These are phyloP conservation scores for Myxozyma sirexii DNA, from an alignment of 805 yeast species.

Conservation along the genomic window DNA sequence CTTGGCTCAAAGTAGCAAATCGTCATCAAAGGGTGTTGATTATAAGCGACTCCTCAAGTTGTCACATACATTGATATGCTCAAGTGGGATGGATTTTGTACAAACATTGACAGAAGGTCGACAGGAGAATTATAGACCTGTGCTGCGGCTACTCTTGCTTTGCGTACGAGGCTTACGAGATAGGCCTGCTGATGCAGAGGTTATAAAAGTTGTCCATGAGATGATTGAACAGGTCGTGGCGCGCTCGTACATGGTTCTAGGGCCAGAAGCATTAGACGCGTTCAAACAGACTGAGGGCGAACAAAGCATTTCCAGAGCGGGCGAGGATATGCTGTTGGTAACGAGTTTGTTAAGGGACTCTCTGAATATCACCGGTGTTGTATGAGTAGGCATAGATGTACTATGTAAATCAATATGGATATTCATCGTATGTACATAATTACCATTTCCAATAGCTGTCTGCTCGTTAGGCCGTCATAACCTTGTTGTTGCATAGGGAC, in stretches of 20 bases:
- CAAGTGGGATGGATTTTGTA: slow-evolving; percentile 44
- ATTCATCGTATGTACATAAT: too few relatives aligned
- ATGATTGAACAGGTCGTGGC: slow-evolving; percentile 24
- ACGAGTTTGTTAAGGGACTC: slow-evolving; percentile 30
- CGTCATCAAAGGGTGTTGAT: slow-evolving; percentile 32
- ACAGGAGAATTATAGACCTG: slow-evolving; percentile 35
- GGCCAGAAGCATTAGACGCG: slow-evolving; percentile 26
- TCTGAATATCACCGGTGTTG: slow-evolving; percentile 17
- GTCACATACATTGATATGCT: slow-evolving; percentile 37
- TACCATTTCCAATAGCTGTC: too few relatives aligned
- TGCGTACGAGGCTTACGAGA: slow-evolving; percentile 16
- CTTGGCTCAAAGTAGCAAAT: background rate
- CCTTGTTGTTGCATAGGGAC: too few relatives aligned
- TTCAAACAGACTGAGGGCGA: slow-evolving; percentile 1
- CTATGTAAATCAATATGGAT: background rate
- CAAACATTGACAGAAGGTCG: slow-evolving; percentile 48
- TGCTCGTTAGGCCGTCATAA: too few relatives aligned
- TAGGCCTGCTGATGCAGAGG: background rate
- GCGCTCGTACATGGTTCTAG: slow-evolving; percentile 20
- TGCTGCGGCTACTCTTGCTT: slow-evolving; percentile 36
- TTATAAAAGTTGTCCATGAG: slow-evolving; percentile 4
- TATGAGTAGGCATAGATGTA: slow-evolving; percentile 1
- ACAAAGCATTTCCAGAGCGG: slow-evolving; percentile 5
- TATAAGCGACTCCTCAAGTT: slow-evolving; percentile 44
- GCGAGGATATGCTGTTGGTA: slow-evolving; percentile 27